Percentiles rank a stretch among this genome's conserved stretches.
Conservation (phyloP, 2,329 filamentous ascomycete genomes). For the Alternaria novae-zelandiae region DNA sequence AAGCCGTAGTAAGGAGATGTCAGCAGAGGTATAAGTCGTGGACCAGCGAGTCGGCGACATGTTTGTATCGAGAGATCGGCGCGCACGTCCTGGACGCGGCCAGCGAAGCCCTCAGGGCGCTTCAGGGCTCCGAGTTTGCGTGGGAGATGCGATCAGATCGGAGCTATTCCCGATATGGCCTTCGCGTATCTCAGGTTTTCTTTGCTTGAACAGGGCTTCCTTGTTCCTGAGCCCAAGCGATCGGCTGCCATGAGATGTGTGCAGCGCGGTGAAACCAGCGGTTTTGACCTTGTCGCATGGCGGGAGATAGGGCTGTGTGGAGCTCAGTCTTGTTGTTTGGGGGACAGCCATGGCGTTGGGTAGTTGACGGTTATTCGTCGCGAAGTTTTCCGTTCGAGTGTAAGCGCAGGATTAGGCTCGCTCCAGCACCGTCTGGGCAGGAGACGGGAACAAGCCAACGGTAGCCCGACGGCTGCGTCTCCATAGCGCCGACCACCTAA, state of each 20-base stretch:
- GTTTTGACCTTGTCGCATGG: background rate
- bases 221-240: background rate
- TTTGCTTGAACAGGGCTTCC: background rate
- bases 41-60: constrained; percentile 8
- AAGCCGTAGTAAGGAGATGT: background rate
- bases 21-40: background rate
- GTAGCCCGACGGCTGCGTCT: constrained; percentile 1
- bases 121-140: background rate
- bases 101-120: constrained; percentile 3
- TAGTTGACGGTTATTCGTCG: background rate
- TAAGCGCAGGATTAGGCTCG: constrained; percentile 4
- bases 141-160: constrained; percentile 16
- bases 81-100: background rate
- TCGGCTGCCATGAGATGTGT: constrained; percentile 4
- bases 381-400: background rate
- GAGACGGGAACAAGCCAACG: constrained; percentile 4
- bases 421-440: background rate
- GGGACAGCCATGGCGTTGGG: background rate
- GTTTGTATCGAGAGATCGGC: constrained; percentile 5
- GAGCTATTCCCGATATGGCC: constrained; percentile 11
- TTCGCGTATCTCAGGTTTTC: constrained; percentile 21
- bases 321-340: background rate
- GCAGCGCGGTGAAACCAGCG: constrained; percentile 3
- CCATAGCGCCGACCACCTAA: constrained; percentile 1
- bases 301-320: background rate